Evolutionary conservation across 2,329 filamentous ascomycete genomes (phyloP).

Genomic region (Colletotrichum salicis): DNA sequence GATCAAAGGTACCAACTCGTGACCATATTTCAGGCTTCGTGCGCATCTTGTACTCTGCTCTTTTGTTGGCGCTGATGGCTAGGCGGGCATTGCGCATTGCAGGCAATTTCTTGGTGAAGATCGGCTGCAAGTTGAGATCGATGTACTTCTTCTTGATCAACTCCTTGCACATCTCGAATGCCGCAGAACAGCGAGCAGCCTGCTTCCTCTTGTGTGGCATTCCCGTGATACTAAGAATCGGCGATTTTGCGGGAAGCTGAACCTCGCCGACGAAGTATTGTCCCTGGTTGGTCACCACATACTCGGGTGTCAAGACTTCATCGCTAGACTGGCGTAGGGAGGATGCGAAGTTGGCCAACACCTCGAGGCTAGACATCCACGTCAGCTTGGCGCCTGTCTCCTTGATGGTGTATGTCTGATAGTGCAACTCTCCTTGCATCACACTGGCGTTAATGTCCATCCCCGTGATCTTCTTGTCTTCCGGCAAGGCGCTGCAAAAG

Average conservation of each 20-base stretch:
- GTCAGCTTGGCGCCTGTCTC: constrained; percentile 82
- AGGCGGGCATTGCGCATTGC: constrained; percentile 87
- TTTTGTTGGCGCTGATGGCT: constrained; percentile 83
- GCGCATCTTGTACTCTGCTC: constrained; percentile 78
- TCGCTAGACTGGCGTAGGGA: constrained; percentile 66
- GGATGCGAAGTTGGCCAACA: constrained; percentile 79
- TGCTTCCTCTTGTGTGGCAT: constrained; percentile 74
- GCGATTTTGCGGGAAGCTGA: constrained; percentile 79
- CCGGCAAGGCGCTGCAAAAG: constrained; percentile 80
- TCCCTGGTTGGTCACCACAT: constrained; percentile 67
- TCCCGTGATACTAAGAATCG: constrained; percentile 74
- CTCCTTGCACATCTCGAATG: constrained; percentile 82
- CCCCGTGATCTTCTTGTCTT: constrained; percentile 75
- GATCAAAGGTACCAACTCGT: constrained; percentile 48
- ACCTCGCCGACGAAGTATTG: constrained; percentile 80
- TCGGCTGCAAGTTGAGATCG: constrained; percentile 79
- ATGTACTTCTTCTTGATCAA: constrained; percentile 75
- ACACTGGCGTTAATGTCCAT: constrained; percentile 67
- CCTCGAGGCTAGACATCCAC: constrained; percentile 76
- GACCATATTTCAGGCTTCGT: constrained; percentile 83
- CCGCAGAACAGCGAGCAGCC: constrained; percentile 86
- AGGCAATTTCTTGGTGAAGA: constrained; percentile 76
- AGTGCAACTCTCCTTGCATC: constrained; percentile 58
- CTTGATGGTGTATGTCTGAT: constrained; percentile 69
- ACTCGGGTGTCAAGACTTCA: constrained; percentile 59